Base-by-base conservation (phyloP, 2,329 filamentous ascomycete genomes). In the Westerdykella sp. region DNA sequence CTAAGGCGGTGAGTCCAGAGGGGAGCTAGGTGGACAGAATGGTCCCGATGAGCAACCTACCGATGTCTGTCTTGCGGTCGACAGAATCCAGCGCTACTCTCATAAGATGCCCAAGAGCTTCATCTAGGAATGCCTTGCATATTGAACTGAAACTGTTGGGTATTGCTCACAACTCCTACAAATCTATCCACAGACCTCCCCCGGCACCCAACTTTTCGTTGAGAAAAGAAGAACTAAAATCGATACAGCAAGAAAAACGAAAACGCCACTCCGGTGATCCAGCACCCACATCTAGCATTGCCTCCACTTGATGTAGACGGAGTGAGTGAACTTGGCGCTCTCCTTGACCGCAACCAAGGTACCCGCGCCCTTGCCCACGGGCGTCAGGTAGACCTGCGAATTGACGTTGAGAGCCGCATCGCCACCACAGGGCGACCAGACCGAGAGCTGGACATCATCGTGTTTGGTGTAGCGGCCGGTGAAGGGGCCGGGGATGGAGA, bases 391-490 rank as follows among this genome's bases (percentile, higher is more conserved):
- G 13, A 65, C 56, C 37, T 63, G 57, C 14, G 55, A 43, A 41
- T 62, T 60, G 10, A 66, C 50, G 25, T 66, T 66, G 28, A 66
- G 50, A 37, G 56, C 38, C 6, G 55, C 51, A 11, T 52, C 43
- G 42, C 53, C 48, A 10, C 56, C 55, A 45, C 63, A 66, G 2
- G 57, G 56, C 9, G 56, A 61, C 62, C 62, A 66, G 14, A 58
- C 46, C 6, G 50, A 43, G 4, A 59, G 22, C 3, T 50, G 40
- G 6, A 64, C 48, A 9, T 65, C 54, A 50, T 76, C 73, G 38
- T 67, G 67, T 59, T 72, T 70, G 48, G 57, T 57, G 60, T 75
- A 77, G 50, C 69, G 51, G n/a, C 55, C 64, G 31, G 61, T 59
- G 41, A 57, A 66, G 13, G 72, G 73, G 14, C 73, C 73, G 5